These are phyloP conservation scores for Cocos nucifera DNA, from an alignment of 176 grass and related monocot species.

Conservation along the genomic window DNA sequence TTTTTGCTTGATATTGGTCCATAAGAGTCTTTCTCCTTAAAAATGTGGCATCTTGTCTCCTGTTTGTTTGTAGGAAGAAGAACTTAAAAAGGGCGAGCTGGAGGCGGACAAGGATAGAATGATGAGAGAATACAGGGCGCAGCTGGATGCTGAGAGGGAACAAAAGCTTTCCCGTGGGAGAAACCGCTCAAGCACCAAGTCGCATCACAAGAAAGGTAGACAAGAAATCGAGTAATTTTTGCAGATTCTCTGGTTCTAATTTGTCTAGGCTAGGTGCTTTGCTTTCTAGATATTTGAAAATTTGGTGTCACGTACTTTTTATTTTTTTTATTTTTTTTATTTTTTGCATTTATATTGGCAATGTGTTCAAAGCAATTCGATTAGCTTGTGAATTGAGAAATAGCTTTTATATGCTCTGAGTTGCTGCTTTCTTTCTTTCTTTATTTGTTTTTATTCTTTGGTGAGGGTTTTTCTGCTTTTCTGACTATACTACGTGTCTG, in stretches of 20 bases:
- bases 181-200: constrained; percentile 48
- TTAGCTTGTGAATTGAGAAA: too few relatives aligned
- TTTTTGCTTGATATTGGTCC: too few relatives aligned
- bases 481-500: constrained; percentile 28
- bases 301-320: too few relatives aligned
- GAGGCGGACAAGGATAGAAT: constrained; percentile 99
- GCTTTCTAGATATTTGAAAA: too few relatives aligned
- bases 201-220: constrained; percentile 70
- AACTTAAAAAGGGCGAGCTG: constrained; percentile 80
- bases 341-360: too few relatives aligned
- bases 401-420: too few relatives aligned
- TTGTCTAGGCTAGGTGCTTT: too few relatives aligned
- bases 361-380: too few relatives aligned
- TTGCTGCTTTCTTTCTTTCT: too few relatives aligned
- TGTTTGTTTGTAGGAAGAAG: constrained; percentile 68
- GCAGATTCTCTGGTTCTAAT: too few relatives aligned
- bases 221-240: background rate
- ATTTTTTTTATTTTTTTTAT: too few relatives aligned
- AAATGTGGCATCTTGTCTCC: background rate
- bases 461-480: constrained; percentile 12
- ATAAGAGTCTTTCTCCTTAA: background rate
- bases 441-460: constrained; percentile 8
- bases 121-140: constrained; percentile 99
- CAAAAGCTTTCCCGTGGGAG: constrained; percentile 64
- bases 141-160: constrained; percentile 93